Evolutionary conservation across 2,329 filamentous ascomycete genomes (phyloP).

Genomic region (Pestalotiopsis sp.): DNA sequence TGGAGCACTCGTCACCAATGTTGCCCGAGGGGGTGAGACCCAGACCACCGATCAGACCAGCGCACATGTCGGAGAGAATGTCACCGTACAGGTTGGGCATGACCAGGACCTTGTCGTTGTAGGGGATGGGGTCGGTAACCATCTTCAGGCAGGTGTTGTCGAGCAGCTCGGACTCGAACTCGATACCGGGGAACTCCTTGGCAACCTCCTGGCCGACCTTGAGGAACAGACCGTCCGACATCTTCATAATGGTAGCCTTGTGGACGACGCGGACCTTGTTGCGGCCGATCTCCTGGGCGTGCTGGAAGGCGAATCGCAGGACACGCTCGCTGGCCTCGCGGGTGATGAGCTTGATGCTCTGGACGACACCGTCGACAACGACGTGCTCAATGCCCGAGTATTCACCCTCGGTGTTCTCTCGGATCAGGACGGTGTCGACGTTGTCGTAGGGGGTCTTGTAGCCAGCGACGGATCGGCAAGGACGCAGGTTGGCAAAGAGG

Average conservation of each 20-base stretch:
- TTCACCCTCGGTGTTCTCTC: slow-evolving; percentile 99
- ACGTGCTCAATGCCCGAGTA: slow-evolving; percentile 99
- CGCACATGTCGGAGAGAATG: slow-evolving; percentile 99
- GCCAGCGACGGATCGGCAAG: slow-evolving; percentile 93
- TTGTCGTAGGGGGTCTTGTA: slow-evolving; percentile 99
- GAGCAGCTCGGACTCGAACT: slow-evolving; percentile 96
- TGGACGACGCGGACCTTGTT: slow-evolving; percentile 97
- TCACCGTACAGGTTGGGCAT: slow-evolving; percentile 99
- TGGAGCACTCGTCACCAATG: slow-evolving; percentile 98
- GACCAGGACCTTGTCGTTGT: slow-evolving; percentile 99
- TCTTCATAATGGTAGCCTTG: slow-evolving; percentile 99
- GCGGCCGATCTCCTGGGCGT: slow-evolving; percentile 89
- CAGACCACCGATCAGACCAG: slow-evolving; percentile 95
- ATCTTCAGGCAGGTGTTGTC: slow-evolving; percentile 99
- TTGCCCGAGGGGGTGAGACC: slow-evolving; percentile 97
- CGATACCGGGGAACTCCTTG: slow-evolving; percentile 93
- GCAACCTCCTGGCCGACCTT: slow-evolving; percentile 81
- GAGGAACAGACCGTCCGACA: slow-evolving; percentile 98
- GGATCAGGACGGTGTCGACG: slow-evolving; percentile 96
- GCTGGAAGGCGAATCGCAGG: slow-evolving; percentile 96
- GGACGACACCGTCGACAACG: slow-evolving; percentile 95
- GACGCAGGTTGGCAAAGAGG: slow-evolving; percentile 98
- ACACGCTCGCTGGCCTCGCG: slow-evolving; percentile 93
- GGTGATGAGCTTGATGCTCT: slow-evolving; percentile 99
- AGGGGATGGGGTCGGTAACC: slow-evolving; percentile 91